These are phyloP conservation scores for Psophocarpus tetragonolobus DNA, from an alignment of 306 rosid species.

Conservation along the genomic window DNA sequence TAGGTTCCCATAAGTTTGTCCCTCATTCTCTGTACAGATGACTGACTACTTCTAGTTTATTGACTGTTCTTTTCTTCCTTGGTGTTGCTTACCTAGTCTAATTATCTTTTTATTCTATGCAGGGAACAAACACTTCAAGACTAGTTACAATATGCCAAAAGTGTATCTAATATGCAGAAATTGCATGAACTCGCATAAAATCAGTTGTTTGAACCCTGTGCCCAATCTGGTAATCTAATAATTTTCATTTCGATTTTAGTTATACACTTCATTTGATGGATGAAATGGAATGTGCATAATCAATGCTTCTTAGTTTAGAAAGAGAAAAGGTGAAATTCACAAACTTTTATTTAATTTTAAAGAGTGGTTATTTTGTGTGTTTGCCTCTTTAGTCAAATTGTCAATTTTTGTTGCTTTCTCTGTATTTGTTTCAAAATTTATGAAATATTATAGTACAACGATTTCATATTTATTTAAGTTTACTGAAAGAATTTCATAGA, in stretches of 20 bases:
- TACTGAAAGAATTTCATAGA: neutral
- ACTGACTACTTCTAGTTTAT: neutral
- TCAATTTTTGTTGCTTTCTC: slow-evolving; percentile 16
- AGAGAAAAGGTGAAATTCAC: slow-evolving; percentile 51
- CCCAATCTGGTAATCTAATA: slow-evolving; percentile 77
- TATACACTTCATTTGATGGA: slow-evolving; percentile 38
- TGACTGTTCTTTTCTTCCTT: slow-evolving; percentile 22
- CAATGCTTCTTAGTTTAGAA: slow-evolving; percentile 53
- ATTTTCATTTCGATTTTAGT: slow-evolving; percentile 29
- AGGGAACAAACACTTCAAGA: slow-evolving; percentile 93
- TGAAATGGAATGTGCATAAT: slow-evolving; percentile 59
- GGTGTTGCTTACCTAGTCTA: slow-evolving; percentile 15
- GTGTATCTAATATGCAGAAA: slow-evolving; percentile 95
- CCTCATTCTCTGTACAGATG: slow-evolving; percentile 13
- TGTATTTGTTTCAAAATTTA: slow-evolving; percentile 1
- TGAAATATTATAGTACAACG: neutral
- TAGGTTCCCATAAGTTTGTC: slow-evolving; percentile 11
- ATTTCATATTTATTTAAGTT: neutral
- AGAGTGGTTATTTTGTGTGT: neutral
- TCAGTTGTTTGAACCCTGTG: slow-evolving; percentile 90
- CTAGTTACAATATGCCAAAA: slow-evolving; percentile 86
- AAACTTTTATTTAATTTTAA: slow-evolving; percentile 28
- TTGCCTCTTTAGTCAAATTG: neutral
- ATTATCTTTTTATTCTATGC: slow-evolving; percentile 38
- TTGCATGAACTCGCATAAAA: slow-evolving; percentile 94